Evolutionary conservation across 176 grass and related monocot genomes (phyloP).

Genomic region (Alloteropsis semialata): DNA sequence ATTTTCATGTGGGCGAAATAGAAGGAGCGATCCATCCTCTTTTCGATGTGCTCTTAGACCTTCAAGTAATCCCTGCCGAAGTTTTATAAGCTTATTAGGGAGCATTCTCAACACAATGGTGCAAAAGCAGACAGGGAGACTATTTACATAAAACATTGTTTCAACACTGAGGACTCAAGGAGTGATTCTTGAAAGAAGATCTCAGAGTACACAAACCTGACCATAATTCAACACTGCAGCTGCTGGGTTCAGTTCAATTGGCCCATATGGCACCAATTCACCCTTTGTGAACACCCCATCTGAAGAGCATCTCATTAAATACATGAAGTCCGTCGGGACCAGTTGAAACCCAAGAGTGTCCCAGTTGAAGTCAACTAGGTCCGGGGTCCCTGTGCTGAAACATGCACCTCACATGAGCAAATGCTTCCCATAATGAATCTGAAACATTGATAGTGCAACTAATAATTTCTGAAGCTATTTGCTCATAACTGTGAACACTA

Average conservation of each 20-base stretch:
- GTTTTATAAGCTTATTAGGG: not conserved
- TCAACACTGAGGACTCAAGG: not conserved
- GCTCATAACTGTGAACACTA: not conserved
- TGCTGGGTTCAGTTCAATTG: slow-evolving; percentile 71
- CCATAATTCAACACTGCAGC: slow-evolving; percentile 96
- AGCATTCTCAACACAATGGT: slow-evolving; percentile 6
- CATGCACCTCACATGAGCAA: slow-evolving; percentile 6
- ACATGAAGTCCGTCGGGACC: slow-evolving; percentile 92
- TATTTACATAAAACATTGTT: not conserved
- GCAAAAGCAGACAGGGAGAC: not conserved
- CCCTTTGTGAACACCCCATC: slow-evolving; percentile 64
- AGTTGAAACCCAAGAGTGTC: slow-evolving; percentile 75
- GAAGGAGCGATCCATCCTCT: slow-evolving; percentile 67
- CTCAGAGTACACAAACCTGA: slow-evolving; percentile 48
- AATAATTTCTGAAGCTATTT: not conserved
- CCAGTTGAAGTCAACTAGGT: slow-evolving; percentile 71
- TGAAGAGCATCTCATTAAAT: slow-evolving; percentile 55
- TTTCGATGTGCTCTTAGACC: slow-evolving; percentile 81
- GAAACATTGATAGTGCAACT: not conserved
- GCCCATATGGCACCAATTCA: slow-evolving; percentile 67
- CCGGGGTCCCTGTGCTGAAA: slow-evolving; percentile 53
- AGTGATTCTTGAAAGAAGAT: not conserved
- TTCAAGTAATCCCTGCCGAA: slow-evolving; percentile 75
- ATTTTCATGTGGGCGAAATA: slow-evolving; percentile 83
- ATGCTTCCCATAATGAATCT: not conserved